Conservation (phyloP, 352 stramenopile genomes). For the Globisporangium abappressorium region DNA sequence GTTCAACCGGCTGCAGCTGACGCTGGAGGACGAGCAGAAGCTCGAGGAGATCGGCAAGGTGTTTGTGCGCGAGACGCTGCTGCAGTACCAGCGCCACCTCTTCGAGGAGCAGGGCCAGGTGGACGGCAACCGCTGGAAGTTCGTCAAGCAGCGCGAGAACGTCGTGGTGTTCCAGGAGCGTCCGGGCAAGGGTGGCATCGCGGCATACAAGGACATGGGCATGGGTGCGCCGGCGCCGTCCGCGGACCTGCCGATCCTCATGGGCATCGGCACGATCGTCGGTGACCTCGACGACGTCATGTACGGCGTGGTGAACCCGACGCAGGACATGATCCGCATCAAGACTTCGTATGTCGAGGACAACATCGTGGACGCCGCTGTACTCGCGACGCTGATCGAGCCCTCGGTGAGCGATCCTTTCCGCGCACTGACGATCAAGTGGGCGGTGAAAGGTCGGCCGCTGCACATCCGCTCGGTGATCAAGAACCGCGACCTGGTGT, state of each 20-base stretch:
- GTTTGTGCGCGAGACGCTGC: conserved; percentile 18
- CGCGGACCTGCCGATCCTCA: conserved; percentile 18
- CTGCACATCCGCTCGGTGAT: conserved; percentile 40
- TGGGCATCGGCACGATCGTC: conserved; percentile 30
- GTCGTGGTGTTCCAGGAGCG: conserved; percentile 18
- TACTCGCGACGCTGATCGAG: conserved; percentile 16
- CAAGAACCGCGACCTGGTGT: conserved; percentile 64
- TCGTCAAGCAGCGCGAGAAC: conserved; percentile 16
- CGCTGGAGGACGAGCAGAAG: conserved; percentile 12
- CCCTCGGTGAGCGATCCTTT: conserved; percentile 13
- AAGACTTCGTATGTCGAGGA: conserved; percentile 40
- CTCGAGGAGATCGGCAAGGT: conserved; percentile 10
- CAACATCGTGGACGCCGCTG: conserved; percentile 11
- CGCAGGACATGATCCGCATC: conserved; percentile 31
- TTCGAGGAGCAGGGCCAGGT: conserved; percentile 6
- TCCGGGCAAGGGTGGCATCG: not conserved
- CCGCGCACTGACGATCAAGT: conserved; percentile 34
- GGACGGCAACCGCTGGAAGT: conserved; percentile 15
- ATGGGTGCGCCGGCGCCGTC: conserved; percentile 5
- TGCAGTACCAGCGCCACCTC: conserved; percentile 18
- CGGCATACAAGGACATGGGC: conserved; percentile 16
- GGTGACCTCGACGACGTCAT: conserved; percentile 45
- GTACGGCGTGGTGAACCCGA: conserved; percentile 36
- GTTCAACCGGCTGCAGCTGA: conserved; percentile 11
- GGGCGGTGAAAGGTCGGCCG: conserved; percentile 47